Evolutionary conservation across 805 yeast species (phyloP).

Genomic region (Wickerhamiella sergipiensis): DNA sequence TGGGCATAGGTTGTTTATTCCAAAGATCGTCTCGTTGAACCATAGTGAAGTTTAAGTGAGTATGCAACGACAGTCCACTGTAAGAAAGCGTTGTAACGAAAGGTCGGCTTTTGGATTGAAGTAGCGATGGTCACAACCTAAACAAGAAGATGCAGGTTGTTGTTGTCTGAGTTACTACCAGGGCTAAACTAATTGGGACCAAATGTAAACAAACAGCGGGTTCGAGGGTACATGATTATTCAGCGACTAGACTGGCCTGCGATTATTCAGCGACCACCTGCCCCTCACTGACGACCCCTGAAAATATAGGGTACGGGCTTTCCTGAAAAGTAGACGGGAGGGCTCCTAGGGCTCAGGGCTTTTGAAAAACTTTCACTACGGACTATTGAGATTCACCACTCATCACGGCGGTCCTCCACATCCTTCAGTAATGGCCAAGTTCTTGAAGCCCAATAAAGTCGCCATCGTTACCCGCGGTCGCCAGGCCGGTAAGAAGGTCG

Average conservation of each 20-base stretch:
- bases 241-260: too few relatives aligned
- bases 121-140: background rate
- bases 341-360: constrained; percentile 13
- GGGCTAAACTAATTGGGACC: too few relatives aligned
- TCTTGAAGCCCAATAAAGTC: constrained; percentile 99
- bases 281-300: too few relatives aligned
- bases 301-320: too few relatives aligned
- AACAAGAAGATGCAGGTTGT: background rate
- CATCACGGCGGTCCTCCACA: background rate
- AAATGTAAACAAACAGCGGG: too few relatives aligned
- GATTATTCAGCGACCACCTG: too few relatives aligned
- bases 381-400: background rate
- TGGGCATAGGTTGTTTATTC: constrained; percentile 7
- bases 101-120: background rate
- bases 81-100: background rate
- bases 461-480: constrained; percentile 99
- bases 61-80: background rate
- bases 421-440: constrained; percentile 68
- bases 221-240: too few relatives aligned
- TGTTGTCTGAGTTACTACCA: background rate
- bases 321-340: background rate
- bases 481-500: constrained; percentile 99
- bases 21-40: background rate
- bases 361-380: constrained; percentile 3
- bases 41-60: background rate